Evolutionary conservation across 1,284 basidiomycete genomes (phyloP).

Genomic region (Marasmius oreades): DNA sequence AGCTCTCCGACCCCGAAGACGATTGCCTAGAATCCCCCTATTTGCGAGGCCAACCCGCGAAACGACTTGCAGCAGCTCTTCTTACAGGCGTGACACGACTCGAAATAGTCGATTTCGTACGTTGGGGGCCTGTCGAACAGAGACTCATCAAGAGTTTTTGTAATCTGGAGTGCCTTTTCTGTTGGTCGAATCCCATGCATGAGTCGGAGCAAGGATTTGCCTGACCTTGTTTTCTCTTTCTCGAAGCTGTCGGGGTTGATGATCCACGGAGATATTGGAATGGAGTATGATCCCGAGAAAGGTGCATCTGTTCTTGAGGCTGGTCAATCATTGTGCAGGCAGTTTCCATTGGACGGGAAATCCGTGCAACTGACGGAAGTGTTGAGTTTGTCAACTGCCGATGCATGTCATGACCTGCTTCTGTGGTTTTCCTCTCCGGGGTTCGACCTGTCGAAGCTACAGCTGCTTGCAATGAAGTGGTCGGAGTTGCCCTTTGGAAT

Average conservation of each 20-base stretch:
- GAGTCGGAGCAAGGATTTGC: not conserved
- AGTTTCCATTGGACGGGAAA: not conserved
- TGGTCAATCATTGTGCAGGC: too few species aligned
- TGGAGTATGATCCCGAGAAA: too few species aligned
- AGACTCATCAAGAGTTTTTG: not conserved
- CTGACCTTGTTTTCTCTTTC: not conserved
- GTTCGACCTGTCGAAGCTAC: not conserved
- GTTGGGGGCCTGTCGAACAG: slow-evolving; percentile 1
- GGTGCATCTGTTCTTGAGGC: too few species aligned
- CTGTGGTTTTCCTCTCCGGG: not conserved
- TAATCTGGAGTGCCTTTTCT: not conserved
- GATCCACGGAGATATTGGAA: not conserved
- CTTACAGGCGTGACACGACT: not conserved
- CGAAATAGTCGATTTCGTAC: not conserved
- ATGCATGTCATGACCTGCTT: not conserved
- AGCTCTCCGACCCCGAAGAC: not conserved
- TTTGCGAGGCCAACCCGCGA: not conserved
- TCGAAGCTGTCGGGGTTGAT: not conserved
- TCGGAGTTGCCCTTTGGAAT: not conserved
- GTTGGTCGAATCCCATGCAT: not conserved
- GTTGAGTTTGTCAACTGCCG: not conserved
- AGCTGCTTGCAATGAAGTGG: not conserved
- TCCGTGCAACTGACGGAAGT: not conserved
- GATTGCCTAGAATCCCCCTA: not conserved
- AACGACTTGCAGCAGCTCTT: not conserved